Evolutionary conservation across 2,329 filamentous ascomycete species (phyloP).

Genomic region (Daldinia sp.): DNA sequence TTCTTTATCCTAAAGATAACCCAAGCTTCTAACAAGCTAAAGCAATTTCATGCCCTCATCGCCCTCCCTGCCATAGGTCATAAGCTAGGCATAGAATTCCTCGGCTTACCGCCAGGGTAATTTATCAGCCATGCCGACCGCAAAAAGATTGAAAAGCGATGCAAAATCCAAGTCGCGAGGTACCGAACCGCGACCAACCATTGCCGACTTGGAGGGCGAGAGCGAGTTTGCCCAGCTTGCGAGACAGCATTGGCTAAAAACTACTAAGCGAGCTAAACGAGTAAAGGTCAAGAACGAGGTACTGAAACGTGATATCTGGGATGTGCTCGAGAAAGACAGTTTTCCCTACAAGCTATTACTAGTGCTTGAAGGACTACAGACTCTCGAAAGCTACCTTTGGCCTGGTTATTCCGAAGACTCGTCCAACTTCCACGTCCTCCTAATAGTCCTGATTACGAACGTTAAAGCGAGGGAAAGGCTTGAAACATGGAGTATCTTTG

Average conservation of each 20-base stretch:
- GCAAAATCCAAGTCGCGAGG: slow-evolving; percentile 59
- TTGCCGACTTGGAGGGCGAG: slow-evolving; percentile 78
- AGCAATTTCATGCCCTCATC: slow-evolving; percentile 31
- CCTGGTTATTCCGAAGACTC: slow-evolving; percentile 89
- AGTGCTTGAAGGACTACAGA: slow-evolving; percentile 88
- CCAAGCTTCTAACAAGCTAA: neutral
- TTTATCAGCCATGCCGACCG: slow-evolving; percentile 61
- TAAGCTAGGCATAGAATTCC: slow-evolving; percentile 28
- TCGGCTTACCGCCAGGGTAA: slow-evolving; percentile 37
- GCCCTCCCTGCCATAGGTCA: slow-evolving; percentile 2
- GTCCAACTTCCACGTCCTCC: slow-evolving; percentile 90
- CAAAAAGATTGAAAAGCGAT: slow-evolving; percentile 69
- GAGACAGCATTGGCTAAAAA: slow-evolving; percentile 84
- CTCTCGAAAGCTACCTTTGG: slow-evolving; percentile 95
- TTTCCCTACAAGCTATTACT: slow-evolving; percentile 84
- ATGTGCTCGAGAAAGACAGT: slow-evolving; percentile 82
- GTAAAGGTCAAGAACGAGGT: slow-evolving; percentile 85
- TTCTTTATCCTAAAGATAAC: slow-evolving; percentile 6
- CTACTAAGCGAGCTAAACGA: slow-evolving; percentile 70
- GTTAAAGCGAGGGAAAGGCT: slow-evolving; percentile 89
- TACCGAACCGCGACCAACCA: slow-evolving; percentile 67
- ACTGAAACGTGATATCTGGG: slow-evolving; percentile 90
- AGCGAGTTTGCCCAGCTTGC: slow-evolving; percentile 81
- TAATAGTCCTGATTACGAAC: slow-evolving; percentile 87
- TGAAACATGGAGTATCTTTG: slow-evolving; percentile 87